These are phyloP conservation scores for Rhodotorula mucilaginosa DNA, from an alignment of 1,284 basidiomycete species.

Conservation along the genomic window DNA sequence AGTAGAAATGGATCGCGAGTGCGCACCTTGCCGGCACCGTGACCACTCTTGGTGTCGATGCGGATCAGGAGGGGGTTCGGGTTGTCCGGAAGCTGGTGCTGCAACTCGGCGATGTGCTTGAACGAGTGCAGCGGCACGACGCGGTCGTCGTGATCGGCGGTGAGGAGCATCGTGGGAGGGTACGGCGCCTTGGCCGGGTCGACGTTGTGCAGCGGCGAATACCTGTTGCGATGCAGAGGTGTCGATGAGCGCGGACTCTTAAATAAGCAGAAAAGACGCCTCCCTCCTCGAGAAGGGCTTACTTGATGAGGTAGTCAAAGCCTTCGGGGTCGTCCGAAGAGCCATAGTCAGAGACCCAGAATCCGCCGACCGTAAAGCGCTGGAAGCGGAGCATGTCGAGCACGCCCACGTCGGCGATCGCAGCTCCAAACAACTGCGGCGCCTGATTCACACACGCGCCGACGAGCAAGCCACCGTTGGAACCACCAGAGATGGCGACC, in stretches of 20 bases:
- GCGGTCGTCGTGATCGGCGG: conserved; percentile 79
- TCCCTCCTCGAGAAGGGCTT: neutral
- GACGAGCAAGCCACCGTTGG: conserved; percentile 76
- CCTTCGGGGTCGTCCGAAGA: conserved; percentile 53
- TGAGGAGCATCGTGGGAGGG: conserved; percentile 67
- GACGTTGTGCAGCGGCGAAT: conserved; percentile 74
- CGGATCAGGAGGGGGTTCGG: conserved; percentile 66
- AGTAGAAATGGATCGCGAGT: neutral
- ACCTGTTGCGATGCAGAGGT: conserved; percentile 37
- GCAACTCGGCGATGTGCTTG: conserved; percentile 71
- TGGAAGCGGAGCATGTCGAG: conserved; percentile 75
- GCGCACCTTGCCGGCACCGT: conserved; percentile 61
- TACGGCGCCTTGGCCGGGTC: conserved; percentile 54
- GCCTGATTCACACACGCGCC: conserved; percentile 77
- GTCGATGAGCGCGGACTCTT: neutral
- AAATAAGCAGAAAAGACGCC: neutral
- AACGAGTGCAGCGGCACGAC: conserved; percentile 73
- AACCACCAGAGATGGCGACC: conserved; percentile 68
- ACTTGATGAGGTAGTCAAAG: conserved; percentile 70
- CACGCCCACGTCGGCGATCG: conserved; percentile 74
- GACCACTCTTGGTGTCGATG: conserved; percentile 74
- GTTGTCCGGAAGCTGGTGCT: conserved; percentile 61
- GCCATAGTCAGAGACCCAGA: conserved; percentile 61
- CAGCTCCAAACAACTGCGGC: conserved; percentile 74
- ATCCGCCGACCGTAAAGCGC: conserved; percentile 69